Conservation (phyloP, 2,329 filamentous ascomycete genomes). For the Stagonosporopsis vannaccii region DNA sequence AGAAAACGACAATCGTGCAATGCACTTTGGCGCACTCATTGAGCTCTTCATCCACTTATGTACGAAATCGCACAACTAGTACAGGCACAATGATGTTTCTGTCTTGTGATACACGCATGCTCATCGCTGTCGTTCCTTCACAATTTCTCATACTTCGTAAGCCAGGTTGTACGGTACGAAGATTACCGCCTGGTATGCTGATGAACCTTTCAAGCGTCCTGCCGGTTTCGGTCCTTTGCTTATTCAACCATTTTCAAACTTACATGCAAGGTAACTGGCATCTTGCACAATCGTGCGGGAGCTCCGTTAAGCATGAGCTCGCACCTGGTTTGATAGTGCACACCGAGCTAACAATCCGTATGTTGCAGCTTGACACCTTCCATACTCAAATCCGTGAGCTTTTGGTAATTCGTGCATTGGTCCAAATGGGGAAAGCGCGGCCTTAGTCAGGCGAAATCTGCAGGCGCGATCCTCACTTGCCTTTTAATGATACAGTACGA, state of each 20-base stretch:
- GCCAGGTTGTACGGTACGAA: neutral
- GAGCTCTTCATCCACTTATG: too few relatives aligned
- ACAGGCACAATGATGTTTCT: too few relatives aligned
- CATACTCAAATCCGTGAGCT: neutral
- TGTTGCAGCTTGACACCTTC: neutral
- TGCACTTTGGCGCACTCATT: too few relatives aligned
- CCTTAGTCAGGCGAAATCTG: conserved; percentile 10
- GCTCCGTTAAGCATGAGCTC: neutral
- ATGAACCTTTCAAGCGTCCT: conserved; percentile 2
- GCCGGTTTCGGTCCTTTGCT: neutral
- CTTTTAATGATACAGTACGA: conserved; percentile 13
- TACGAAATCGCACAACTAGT: too few relatives aligned
- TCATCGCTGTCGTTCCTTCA: neutral
- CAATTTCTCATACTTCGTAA: too few relatives aligned
- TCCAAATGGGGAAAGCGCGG: neutral
- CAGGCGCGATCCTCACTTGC: neutral
- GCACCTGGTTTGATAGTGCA: neutral
- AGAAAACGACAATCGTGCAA: too few relatives aligned
- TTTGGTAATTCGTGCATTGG: neutral
- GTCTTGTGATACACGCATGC: neutral
- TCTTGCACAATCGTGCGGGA: neutral
- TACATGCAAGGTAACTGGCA: neutral
- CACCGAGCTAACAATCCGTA: neutral
- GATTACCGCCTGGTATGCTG: conserved; percentile 4
- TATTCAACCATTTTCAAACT: conserved; percentile 1